Percentiles rank a stretch among this genome's conserved stretches.
phyloP scores from a whole-genome alignment of 345 rosid genomes.

The Citrus inodora region DNA sequence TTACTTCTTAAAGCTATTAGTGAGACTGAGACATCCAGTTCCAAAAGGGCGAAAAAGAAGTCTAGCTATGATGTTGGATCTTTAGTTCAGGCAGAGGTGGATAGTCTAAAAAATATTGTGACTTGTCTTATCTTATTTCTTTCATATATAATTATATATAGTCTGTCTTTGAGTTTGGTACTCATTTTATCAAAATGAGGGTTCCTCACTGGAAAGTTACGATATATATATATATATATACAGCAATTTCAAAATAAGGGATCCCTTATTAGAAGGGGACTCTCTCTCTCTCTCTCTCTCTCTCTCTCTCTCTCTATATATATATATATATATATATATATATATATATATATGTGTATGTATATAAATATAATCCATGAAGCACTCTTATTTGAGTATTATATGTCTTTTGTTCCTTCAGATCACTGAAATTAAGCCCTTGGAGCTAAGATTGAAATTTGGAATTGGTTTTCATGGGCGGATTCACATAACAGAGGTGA shows the following conservation, averaged over 20 bases:
- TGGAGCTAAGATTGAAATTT: slow-evolving; percentile 82
- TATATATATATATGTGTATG: no score
- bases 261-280: no score
- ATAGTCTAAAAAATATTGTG: slow-evolving; percentile 2
- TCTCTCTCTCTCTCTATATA: no score
- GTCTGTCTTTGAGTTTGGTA: no score
- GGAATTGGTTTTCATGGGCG: slow-evolving; percentile 78
- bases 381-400: neutral
- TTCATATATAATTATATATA: neutral
- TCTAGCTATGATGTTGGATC: slow-evolving; percentile 69
- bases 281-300: no score
- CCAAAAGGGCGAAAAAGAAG: slow-evolving; percentile 82
- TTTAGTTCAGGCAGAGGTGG: slow-evolving; percentile 86
- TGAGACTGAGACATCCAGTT: slow-evolving; percentile 60
- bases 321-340: no score
- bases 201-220: no score
- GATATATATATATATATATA: no score
- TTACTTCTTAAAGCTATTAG: slow-evolving; percentile 69
- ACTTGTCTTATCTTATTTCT: neutral
- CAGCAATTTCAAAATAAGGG: no score
- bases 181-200: no score
- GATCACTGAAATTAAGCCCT: slow-evolving; percentile 86
- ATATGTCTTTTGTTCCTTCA: slow-evolving; percentile 28
- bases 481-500: slow-evolving; percentile 90
- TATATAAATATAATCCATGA: no score